Evolutionary conservation across 108 stramenopile species (phyloP), one percentile per base, ranked within the genome.

Genomic region (Skeletonema potamos): DNA sequence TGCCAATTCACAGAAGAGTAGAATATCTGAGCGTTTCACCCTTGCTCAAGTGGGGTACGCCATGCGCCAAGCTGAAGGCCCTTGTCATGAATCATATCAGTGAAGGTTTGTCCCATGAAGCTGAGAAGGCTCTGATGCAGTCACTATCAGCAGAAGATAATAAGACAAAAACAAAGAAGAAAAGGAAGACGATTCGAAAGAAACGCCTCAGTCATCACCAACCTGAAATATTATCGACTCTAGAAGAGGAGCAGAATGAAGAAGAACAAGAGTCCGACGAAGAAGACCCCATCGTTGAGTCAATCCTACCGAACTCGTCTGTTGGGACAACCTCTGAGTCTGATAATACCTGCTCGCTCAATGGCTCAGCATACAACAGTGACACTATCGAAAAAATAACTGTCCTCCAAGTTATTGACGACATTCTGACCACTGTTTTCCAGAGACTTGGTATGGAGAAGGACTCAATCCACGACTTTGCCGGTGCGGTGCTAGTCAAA

Each of bases 361-460:
- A n/a, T 15, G 20, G 29, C 26, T 27, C 57, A 58, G 17, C 17
- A 12, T 33, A 54, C 27, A 36, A 58, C 8, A 80, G 71, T 17
- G 59, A 82, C 22, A 88, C 82, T 58, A 65, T 57, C 30, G 86
- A 84, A 54, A 86, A 84, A 51, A 68, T 91, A n/a, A 62, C 69
- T 17, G 82, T 72, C 27, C 68, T 89, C 13, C 27, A 63, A 13
- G 56, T 91, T 29, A 13, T 91, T 29, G 76, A 91, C 36, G 84
- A 83, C 33, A 58, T 87, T 30, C 44, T 89, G 24, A 62, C 81
- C 44, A 62, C 57, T 20, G 87, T 76, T 3, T 89, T 89, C 46
- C 24, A 28, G 11, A 54, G 79, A 48, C 84, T 89, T 62, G 90
- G 90, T 13, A 39, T 91, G 41, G 56, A 72, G 15, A 54, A 51